These are phyloP conservation scores for Lolium perenne DNA, from an alignment of 176 grass and related monocot species.

Conservation along the genomic window DNA sequence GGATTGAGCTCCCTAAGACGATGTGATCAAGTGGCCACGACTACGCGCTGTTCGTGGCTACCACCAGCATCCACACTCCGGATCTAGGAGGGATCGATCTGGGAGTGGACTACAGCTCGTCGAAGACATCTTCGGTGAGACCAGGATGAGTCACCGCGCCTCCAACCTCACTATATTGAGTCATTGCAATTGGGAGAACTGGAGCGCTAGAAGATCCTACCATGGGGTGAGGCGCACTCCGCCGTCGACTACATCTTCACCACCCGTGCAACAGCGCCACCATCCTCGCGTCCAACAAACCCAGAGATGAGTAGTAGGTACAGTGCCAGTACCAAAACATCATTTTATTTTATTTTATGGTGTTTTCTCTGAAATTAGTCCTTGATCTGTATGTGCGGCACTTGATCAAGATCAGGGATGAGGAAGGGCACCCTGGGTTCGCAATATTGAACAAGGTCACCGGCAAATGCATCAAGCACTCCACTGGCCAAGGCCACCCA, in stretches of 20 bases:
- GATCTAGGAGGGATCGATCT: too few relatives aligned
- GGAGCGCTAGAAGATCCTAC: slow-evolving; percentile 85
- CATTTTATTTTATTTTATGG: neutral
- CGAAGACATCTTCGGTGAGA: too few relatives aligned
- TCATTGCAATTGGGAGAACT: slow-evolving; percentile 82
- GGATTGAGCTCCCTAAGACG: too few relatives aligned
- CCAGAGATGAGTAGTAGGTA: too few relatives aligned
- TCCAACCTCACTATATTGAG: too few relatives aligned
- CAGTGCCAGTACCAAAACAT: too few relatives aligned
- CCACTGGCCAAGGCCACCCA: slow-evolving; percentile 73
- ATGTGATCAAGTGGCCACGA: too few relatives aligned
- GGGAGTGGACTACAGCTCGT: too few relatives aligned
- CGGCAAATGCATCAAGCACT: slow-evolving; percentile 80
- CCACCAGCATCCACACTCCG: too few relatives aligned
- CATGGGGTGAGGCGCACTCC: slow-evolving; percentile 55
- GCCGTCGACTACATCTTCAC: slow-evolving; percentile 62
- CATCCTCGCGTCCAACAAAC: slow-evolving; percentile 60
- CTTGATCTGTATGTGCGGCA: slow-evolving; percentile 44
- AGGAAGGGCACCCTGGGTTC: slow-evolving; percentile 75
- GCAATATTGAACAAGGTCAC: slow-evolving; percentile 80
- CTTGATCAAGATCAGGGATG: slow-evolving; percentile 73
- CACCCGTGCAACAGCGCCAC: slow-evolving; percentile 55
- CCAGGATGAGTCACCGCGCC: too few relatives aligned
- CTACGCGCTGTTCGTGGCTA: too few relatives aligned
- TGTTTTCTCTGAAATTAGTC: neutral